Percentiles rank a stretch among this genome's conserved stretches.
Conservation (phyloP, 192 early-diverging fungal species). For the Coemansia sp. region DNA sequence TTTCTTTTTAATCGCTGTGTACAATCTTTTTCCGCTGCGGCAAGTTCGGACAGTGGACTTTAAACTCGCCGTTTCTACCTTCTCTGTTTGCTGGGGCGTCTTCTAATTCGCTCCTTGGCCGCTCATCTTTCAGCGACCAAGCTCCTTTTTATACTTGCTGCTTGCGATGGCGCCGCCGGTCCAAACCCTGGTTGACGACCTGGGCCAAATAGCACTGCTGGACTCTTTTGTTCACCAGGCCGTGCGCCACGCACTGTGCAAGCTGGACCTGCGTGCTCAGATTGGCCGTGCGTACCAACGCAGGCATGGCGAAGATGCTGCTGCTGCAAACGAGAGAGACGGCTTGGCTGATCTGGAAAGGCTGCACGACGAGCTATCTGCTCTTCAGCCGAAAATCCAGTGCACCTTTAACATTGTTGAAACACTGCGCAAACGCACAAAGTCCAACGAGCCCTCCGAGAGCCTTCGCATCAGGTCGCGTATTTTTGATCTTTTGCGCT, state of each 20-base stretch:
- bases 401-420: slow-evolving; percentile 17
- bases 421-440: slow-evolving; percentile 11
- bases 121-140: no score
- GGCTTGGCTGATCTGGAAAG: slow-evolving; percentile 5
- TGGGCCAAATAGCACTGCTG: slow-evolving; percentile 27
- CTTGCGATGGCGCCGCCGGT: not conserved
- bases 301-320: not conserved
- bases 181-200: not conserved
- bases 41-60: no score
- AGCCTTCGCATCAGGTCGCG: slow-evolving; percentile 17
- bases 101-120: no score
- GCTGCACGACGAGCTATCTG: slow-evolving; percentile 7
- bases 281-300: slow-evolving; percentile 24
- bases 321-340: not conserved
- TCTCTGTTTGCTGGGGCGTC: no score
- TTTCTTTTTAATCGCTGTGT: no score
- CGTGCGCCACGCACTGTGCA: slow-evolving; percentile 15
- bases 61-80: no score
- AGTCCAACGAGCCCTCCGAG: slow-evolving; percentile 12
- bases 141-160: no score
- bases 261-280: slow-evolving; percentile 18
- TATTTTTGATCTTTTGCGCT: slow-evolving; percentile 18
- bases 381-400: slow-evolving; percentile 11
- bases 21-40: no score
- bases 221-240: slow-evolving; percentile 41